phyloP scores from a whole-genome alignment of 371 early-diverging fungal species.

The Batkoa obscura region DNA sequence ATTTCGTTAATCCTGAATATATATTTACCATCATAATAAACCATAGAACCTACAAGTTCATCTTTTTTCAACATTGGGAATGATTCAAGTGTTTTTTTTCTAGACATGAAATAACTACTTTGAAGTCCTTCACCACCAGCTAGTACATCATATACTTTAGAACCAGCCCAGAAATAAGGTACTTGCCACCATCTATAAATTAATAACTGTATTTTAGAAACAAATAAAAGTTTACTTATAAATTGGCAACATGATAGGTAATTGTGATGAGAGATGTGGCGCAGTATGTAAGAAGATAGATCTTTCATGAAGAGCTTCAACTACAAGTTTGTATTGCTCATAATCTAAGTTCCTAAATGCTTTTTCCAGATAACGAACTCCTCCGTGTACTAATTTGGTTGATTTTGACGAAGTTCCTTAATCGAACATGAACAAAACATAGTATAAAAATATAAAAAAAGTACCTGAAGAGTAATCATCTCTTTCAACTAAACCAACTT shows the following conservation, averaged over 20 bases:
- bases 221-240: conserved; percentile 37
- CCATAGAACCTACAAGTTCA: conserved; percentile 80
- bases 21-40: conserved; percentile 83
- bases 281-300: conserved; percentile 86
- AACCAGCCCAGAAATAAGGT: conserved; percentile 94
- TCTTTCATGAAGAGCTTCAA: conserved; percentile 94
- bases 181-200: conserved; percentile 68
- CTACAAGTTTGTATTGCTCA: conserved; percentile 93
- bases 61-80: conserved; percentile 93
- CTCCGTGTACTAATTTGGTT: conserved; percentile 98
- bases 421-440: neutral
- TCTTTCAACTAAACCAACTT: conserved; percentile 91
- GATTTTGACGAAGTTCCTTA: conserved; percentile 86
- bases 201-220: neutral
- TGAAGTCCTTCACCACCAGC: conserved; percentile 82
- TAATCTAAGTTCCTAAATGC: conserved; percentile 89
- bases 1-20: neutral
- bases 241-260: conserved; percentile 92
- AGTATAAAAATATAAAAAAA: neutral
- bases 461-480: conserved; percentile 90
- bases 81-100: conserved; percentile 69
- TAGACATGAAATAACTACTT: conserved; percentile 69
- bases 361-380: conserved; percentile 98
- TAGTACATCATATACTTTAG: conserved; percentile 90
- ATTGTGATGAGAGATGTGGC: conserved; percentile 83